These are phyloP conservation scores for Cryoendolithus antarcticus DNA, from an alignment of 2,329 filamentous ascomycete species.

Conservation along the genomic window DNA sequence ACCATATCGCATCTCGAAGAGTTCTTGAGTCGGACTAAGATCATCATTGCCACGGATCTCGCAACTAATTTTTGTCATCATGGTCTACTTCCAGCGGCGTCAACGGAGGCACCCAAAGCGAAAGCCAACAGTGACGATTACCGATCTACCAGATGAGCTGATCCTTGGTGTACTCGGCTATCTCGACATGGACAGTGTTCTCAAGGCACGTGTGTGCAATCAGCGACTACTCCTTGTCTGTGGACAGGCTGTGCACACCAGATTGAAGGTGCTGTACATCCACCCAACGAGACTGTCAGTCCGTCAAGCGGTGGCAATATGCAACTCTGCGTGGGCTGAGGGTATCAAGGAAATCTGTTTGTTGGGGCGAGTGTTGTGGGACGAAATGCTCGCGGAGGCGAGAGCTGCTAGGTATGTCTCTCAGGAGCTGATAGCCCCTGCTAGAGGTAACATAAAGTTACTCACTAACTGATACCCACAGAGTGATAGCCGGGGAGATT, in stretches of 20 bases:
- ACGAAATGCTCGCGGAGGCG: too few relatives aligned
- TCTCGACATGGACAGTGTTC: neutral
- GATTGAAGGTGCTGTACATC: conserved; percentile 10
- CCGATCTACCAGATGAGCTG: conserved; percentile 8
- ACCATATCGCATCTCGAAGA: too few relatives aligned
- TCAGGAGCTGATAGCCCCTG: neutral
- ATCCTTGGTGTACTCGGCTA: conserved; percentile 4
- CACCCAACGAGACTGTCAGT: conserved; percentile 7
- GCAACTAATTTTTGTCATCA: neutral
- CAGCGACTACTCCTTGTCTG: conserved; percentile 2
- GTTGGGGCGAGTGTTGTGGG: conserved; percentile 2
- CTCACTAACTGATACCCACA: too few relatives aligned
- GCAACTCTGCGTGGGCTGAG: conserved; percentile 6
- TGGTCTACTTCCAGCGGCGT: conserved; percentile 5
- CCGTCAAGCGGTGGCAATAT: conserved; percentile 4
- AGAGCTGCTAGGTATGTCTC: neutral
- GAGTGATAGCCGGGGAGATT: too few relatives aligned
- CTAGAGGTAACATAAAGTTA: too few relatives aligned
- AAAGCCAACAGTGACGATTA: conserved; percentile 2
- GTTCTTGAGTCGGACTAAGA: too few relatives aligned
- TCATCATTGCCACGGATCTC: too few relatives aligned
- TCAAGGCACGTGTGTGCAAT: conserved; percentile 2
- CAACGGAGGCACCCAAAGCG: conserved; percentile 1
- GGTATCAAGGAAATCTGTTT: conserved; percentile 9
- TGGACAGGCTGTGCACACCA: conserved; percentile 1